Percentiles rank a stretch among this genome's conserved stretches.
Evolutionary conservation across 164 flowering plant species (phyloP).

Genomic region (Stephania yunnanensis): DNA sequence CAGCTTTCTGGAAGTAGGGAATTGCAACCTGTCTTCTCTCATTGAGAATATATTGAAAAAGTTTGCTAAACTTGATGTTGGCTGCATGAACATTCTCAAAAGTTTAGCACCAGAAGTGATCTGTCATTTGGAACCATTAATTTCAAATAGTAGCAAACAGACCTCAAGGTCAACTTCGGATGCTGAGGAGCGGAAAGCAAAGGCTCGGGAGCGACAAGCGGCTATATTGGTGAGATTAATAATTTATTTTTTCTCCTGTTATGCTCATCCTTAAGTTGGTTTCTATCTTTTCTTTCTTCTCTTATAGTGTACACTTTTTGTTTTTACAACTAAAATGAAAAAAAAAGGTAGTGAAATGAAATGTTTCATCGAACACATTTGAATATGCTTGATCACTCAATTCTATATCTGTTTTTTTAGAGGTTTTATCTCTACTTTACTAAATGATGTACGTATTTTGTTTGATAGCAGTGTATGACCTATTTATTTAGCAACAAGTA

Average conservation of each 20-base stretch:
- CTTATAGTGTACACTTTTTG: background rate
- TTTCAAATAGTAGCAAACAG: slow-evolving; percentile 17
- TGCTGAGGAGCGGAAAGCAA: slow-evolving; percentile 62
- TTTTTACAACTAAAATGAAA: background rate
- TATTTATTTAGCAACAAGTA: no score
- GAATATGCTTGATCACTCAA: background rate
- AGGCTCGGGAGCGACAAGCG: slow-evolving; percentile 88
- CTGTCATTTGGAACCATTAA: slow-evolving; percentile 26
- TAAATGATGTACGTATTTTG: no score
- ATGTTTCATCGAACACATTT: background rate
- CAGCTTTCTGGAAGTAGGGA: slow-evolving; percentile 44
- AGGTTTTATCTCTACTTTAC: no score
- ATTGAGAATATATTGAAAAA: slow-evolving; percentile 55
- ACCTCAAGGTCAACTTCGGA: slow-evolving; percentile 36
- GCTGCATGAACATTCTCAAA: slow-evolving; percentile 50
- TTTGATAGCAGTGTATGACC: no score
- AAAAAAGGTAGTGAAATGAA: background rate
- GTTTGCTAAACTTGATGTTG: slow-evolving; percentile 60
- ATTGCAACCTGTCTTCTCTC: slow-evolving; percentile 47
- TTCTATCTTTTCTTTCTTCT: background rate
- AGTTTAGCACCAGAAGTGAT: slow-evolving; percentile 71
- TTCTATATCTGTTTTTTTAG: no score
- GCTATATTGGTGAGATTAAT: slow-evolving; percentile 65
- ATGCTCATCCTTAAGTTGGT: background rate
- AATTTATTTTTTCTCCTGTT: background rate